phyloP scores from a whole-genome alignment of 108 stramenopile genomes.

The Stephanodiscus minutulus region DNA sequence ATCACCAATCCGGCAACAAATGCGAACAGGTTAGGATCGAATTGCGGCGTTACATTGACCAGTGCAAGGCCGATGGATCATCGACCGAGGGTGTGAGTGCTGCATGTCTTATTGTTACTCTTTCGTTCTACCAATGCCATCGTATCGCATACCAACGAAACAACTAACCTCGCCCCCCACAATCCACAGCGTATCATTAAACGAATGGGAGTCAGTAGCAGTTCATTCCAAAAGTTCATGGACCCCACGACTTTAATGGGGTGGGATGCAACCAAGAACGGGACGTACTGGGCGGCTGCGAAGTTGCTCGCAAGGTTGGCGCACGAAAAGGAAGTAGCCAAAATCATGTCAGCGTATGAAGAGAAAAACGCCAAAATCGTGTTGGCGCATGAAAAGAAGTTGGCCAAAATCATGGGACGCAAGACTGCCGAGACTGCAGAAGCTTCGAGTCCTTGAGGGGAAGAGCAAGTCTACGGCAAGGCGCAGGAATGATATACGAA shows the following conservation, averaged over 20 bases:
- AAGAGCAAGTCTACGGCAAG: constrained; percentile 32
- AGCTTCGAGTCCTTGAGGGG: constrained; percentile 24
- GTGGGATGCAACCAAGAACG: constrained; percentile 40
- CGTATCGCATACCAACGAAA: not conserved
- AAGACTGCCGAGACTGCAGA: constrained; percentile 17
- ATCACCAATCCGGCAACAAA: not conserved
- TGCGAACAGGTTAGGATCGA: constrained; percentile 29
- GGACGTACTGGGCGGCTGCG: constrained; percentile 47
- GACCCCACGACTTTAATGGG: constrained; percentile 46
- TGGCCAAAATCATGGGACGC: constrained; percentile 15
- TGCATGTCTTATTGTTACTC: not conserved
- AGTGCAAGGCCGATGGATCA: constrained; percentile 34
- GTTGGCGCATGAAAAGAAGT: constrained; percentile 20
- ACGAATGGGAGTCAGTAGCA: constrained; percentile 40
- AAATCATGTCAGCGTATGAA: constrained; percentile 11
- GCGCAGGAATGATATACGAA: too few species aligned
- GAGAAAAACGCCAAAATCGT: constrained; percentile 18
- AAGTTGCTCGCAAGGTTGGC: constrained; percentile 28
- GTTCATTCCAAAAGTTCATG: constrained; percentile 48
- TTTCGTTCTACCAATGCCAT: not conserved
- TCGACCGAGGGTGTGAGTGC: constrained; percentile 25
- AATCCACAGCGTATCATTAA: constrained; percentile 25
- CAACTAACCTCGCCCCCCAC: not conserved
- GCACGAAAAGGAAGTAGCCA: constrained; percentile 20
- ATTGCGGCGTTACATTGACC: constrained; percentile 47